Evolutionary conservation across 2,329 filamentous ascomycete species (phyloP).

Genomic region (Arthrobotrys pseudoclavata): DNA sequence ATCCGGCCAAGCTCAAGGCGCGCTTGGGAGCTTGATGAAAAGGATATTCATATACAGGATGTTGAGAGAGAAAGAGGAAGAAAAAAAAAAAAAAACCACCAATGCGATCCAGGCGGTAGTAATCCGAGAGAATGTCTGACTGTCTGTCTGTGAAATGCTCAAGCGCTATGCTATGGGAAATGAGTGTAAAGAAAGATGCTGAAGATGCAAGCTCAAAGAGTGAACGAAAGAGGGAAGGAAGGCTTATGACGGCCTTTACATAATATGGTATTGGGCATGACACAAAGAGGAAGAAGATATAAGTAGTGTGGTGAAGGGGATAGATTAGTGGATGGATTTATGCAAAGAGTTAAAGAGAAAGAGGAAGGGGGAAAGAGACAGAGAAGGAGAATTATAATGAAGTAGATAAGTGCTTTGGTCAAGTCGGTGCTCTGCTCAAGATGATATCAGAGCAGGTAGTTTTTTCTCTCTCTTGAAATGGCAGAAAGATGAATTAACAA

Average conservation of each 20-base stretch:
- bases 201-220: not conserved
- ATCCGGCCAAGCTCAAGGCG: not conserved
- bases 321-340: not conserved
- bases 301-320: not conserved
- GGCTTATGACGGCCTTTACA: no score
- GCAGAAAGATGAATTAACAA: not conserved
- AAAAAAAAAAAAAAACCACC: slow-evolving; percentile 34
- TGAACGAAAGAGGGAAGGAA: not conserved
- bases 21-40: not conserved
- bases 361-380: not conserved
- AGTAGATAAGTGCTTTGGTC: not conserved
- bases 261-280: not conserved
- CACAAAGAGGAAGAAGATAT: not conserved
- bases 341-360: not conserved
- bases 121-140: not conserved
- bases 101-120: slow-evolving; percentile 9
- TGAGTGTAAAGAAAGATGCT: slow-evolving; percentile 2
- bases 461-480: not conserved
- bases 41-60: slow-evolving; percentile 17
- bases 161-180: not conserved
- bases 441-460: not conserved
- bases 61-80: not conserved
- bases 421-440: not conserved
- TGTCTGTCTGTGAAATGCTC: not conserved
- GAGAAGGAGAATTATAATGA: not conserved